phyloP scores from a whole-genome alignment of 2,329 filamentous ascomycete genomes.

The Epichloe brachyelytri region DNA sequence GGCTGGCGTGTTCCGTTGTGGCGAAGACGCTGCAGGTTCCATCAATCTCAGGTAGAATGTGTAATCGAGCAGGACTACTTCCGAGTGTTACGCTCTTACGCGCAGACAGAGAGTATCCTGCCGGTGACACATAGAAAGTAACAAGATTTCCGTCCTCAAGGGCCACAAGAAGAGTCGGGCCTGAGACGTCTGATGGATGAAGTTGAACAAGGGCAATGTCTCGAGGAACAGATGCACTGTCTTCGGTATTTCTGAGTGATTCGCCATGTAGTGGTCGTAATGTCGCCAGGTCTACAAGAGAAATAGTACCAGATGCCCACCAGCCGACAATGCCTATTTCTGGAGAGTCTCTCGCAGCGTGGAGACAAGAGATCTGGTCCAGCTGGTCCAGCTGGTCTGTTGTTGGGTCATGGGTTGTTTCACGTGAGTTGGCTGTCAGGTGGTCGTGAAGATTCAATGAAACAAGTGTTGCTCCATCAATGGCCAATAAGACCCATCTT shows the following conservation, averaged over 20 bases:
- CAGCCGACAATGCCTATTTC: slow-evolving; percentile 71
- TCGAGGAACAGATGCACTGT: slow-evolving; percentile 68
- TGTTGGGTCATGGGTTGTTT: slow-evolving; percentile 39
- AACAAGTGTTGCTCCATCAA: slow-evolving; percentile 60
- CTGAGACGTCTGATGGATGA: slow-evolving; percentile 42
- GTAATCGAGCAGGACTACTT: slow-evolving; percentile 71
- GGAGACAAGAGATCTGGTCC: slow-evolving; percentile 76
- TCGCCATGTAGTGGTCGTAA: slow-evolving; percentile 55
- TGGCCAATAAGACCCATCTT: slow-evolving; percentile 56
- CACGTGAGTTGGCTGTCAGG: slow-evolving; percentile 45
- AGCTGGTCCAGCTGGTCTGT: slow-evolving; percentile 41
- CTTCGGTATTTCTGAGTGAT: slow-evolving; percentile 42
- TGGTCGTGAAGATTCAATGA: slow-evolving; percentile 51
- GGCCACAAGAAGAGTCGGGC: slow-evolving; percentile 72
- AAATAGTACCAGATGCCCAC: slow-evolving; percentile 72
- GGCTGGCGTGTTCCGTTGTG: slow-evolving; percentile 82
- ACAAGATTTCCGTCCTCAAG: slow-evolving; percentile 88
- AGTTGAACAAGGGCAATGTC: slow-evolving; percentile 71
- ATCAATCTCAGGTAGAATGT: slow-evolving; percentile 56
- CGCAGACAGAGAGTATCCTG: slow-evolving; percentile 50
- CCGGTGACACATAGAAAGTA: slow-evolving; percentile 59
- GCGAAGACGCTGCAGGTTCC: slow-evolving; percentile 74
- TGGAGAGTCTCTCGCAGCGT: slow-evolving; percentile 51
- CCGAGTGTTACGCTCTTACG: slow-evolving; percentile 77
- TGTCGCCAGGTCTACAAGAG: slow-evolving; percentile 55